phyloP scores from a whole-genome alignment of 2,329 filamentous ascomycete species.

The Clonostachys chloroleuca region DNA sequence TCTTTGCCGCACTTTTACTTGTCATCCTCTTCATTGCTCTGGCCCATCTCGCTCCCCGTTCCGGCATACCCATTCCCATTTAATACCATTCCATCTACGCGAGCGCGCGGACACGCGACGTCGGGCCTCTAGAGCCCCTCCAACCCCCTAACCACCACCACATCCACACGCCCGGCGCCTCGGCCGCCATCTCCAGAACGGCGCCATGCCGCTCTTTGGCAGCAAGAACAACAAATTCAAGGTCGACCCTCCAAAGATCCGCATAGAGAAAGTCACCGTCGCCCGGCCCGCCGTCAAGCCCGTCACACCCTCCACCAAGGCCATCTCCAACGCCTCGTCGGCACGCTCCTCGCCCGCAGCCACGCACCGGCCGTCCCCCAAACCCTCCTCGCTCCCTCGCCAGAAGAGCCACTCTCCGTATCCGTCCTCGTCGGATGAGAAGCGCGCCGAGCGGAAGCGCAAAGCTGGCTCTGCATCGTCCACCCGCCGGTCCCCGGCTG shows the following conservation, averaged over 20 bases:
- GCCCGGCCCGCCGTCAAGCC: constrained; percentile 20
- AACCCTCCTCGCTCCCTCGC: constrained; percentile 18
- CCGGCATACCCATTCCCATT: too few species aligned
- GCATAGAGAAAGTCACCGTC: constrained; percentile 48
- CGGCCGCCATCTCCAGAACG: too few species aligned
- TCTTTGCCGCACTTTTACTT: too few species aligned
- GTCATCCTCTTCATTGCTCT: too few species aligned
- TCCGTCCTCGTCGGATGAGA: constrained; percentile 32
- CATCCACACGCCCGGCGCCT: too few species aligned
- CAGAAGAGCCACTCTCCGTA: constrained; percentile 36
- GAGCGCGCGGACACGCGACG: too few species aligned
- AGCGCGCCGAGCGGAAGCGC: constrained; percentile 38
- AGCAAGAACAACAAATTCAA: constrained; percentile 44
- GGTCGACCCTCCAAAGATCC: constrained; percentile 42
- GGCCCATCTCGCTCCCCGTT: too few species aligned
- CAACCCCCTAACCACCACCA: too few species aligned
- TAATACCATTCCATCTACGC: too few species aligned
- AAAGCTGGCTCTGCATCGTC: constrained; percentile 29
- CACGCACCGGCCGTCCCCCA: constrained; percentile 32
- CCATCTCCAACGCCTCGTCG: constrained; percentile 16
- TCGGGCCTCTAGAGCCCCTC: too few species aligned
- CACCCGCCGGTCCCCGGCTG: constrained; percentile 35
- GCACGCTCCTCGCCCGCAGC: constrained; percentile 24
- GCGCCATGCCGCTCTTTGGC: constrained; percentile 26
- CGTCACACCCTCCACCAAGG: constrained; percentile 17